Evolutionary conservation across 1,139 yeast species (phyloP).

Genomic region (Hansenula lynferdii): DNA sequence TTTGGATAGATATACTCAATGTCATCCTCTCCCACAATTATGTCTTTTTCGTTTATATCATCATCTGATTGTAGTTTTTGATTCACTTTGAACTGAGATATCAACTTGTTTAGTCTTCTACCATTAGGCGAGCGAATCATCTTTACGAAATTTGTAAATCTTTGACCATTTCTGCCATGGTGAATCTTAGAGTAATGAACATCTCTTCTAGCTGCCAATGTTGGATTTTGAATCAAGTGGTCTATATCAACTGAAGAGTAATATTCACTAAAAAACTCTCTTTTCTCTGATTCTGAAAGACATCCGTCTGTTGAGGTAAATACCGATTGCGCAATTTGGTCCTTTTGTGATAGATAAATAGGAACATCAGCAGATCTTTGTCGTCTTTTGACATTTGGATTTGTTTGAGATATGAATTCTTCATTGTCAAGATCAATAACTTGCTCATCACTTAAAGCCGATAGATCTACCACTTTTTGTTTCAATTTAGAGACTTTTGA

Average conservation of each 20-base stretch:
- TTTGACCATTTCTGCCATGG: conserved; percentile 15
- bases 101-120: conserved; percentile 9
- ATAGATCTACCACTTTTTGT: conserved; percentile 5
- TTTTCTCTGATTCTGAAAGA: conserved; percentile 11
- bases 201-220: conserved; percentile 12
- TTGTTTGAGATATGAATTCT: background rate
- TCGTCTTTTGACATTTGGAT: background rate
- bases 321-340: conserved; percentile 6
- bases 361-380: background rate
- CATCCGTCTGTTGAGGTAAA: conserved; percentile 13
- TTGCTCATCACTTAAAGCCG: conserved; percentile 10
- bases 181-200: conserved; percentile 11
- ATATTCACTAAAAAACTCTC: conserved; percentile 14
- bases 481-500: background rate
- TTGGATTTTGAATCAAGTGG: conserved; percentile 16
- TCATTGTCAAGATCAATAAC: conserved; percentile 12
- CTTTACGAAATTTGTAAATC: conserved; percentile 14
- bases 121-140: conserved; percentile 8
- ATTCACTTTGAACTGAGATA: conserved; percentile 3
- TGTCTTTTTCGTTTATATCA: conserved; percentile 1
- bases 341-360: conserved; percentile 9
- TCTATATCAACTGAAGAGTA: conserved; percentile 7
- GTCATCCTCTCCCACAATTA: conserved; percentile 2
- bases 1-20: conserved; percentile 1
- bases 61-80: conserved; percentile 2